Evolutionary conservation across 371 early-diverging fungal species (phyloP).

Genomic region (Nosema granulosis): DNA sequence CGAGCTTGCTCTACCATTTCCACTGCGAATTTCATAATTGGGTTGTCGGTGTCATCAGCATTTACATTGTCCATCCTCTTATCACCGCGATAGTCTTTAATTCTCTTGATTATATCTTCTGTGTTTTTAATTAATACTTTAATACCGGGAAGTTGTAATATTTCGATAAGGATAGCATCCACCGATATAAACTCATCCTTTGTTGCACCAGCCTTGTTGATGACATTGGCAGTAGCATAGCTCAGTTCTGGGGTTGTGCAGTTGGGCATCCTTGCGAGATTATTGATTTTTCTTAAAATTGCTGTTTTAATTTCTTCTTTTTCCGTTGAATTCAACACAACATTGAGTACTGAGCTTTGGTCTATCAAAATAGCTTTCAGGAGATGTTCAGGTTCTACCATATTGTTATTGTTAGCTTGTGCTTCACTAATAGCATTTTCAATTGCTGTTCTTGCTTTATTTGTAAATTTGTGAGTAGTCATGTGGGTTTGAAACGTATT

Average conservation of each 20-base stretch:
- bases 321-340: constrained; percentile 32
- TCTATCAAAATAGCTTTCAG: constrained; percentile 46
- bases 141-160: constrained; percentile 17
- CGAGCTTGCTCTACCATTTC: constrained; percentile 75
- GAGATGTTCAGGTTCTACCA: constrained; percentile 55
- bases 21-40: constrained; percentile 81
- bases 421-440: constrained; percentile 47
- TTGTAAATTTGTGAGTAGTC: constrained; percentile 40
- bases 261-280: constrained; percentile 23
- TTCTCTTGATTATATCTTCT: constrained; percentile 29
- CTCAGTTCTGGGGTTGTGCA: constrained; percentile 22
- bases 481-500: constrained; percentile 4
- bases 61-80: constrained; percentile 40
- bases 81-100: constrained; percentile 18
- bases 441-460: constrained; percentile 36
- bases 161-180: constrained; percentile 29
- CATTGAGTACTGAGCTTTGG: constrained; percentile 22
- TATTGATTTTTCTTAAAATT: constrained; percentile 37
- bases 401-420: constrained; percentile 40
- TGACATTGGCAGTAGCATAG: constrained; percentile 12
- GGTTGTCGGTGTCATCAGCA: constrained; percentile 54
- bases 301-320: constrained; percentile 17
- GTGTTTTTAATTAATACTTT: constrained; percentile 23
- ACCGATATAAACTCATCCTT: constrained; percentile 40
- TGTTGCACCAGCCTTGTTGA: constrained; percentile 22